A percentile compares a stretch with the other conserved stretches of the same genome.
Evolutionary conservation across 352 stramenopile genomes (phyloP).

Genomic region (Globisporangium uncinulatum): DNA sequence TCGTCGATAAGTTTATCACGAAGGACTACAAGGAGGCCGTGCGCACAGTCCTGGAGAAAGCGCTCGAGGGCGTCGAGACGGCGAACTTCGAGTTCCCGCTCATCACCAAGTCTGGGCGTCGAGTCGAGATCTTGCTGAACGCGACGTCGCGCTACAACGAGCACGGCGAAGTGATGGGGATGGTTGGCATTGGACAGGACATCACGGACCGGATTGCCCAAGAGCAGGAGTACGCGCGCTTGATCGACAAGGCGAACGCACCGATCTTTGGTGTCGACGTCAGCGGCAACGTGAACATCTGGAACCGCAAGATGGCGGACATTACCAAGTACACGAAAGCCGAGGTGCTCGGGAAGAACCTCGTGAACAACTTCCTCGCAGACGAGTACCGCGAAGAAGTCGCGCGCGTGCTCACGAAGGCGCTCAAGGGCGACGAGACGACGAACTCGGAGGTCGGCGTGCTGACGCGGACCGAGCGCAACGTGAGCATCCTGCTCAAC

Average conservation of each 20-base stretch:
- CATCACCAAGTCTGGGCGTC: slow-evolving; percentile 58
- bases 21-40: slow-evolving; percentile 31
- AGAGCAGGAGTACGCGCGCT: slow-evolving; percentile 35
- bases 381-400: slow-evolving; percentile 48
- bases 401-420: slow-evolving; percentile 46
- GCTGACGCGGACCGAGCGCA: slow-evolving; percentile 57
- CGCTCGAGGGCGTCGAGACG: slow-evolving; percentile 31
- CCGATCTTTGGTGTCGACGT: slow-evolving; percentile 64
- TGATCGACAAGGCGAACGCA: slow-evolving; percentile 68
- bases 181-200: slow-evolving; percentile 65
- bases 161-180: slow-evolving; percentile 55
- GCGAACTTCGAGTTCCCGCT: slow-evolving; percentile 70
- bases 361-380: slow-evolving; percentile 45
- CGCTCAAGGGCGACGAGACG: slow-evolving; percentile 54
- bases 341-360: slow-evolving; percentile 36
- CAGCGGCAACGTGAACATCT: slow-evolving; percentile 79
- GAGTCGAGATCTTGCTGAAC: slow-evolving; percentile 75
- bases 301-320: slow-evolving; percentile 86
- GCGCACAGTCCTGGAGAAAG: slow-evolving; percentile 29
- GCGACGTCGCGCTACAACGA: slow-evolving; percentile 54
- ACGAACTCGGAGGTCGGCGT: slow-evolving; percentile 84
- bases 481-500: slow-evolving; percentile 67
- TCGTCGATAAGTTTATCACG: slow-evolving; percentile 66
- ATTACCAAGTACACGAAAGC: slow-evolving; percentile 80
- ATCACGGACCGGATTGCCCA: slow-evolving; percentile 40